Percentiles rank a stretch among this genome's conserved stretches.
Conservation (phyloP, 2,329 filamentous ascomycete species). For the Pseudofabraea citricarpa region DNA sequence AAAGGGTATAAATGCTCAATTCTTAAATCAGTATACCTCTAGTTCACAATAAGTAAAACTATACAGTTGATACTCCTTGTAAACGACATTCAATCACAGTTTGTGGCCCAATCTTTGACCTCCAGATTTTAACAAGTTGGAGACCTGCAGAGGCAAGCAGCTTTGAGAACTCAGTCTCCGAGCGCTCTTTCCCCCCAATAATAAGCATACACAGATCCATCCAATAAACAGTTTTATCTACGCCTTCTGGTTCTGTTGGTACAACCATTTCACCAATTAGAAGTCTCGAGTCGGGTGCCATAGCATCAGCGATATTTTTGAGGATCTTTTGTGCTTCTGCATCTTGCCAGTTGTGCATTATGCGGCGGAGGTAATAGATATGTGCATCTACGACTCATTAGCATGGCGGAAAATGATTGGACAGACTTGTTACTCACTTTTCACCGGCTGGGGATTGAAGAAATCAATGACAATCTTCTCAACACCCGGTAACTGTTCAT, state of each 20-base stretch:
- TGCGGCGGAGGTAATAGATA: conserved; percentile 21
- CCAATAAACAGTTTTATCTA: conserved; percentile 8
- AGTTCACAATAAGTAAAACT: too few relatives aligned
- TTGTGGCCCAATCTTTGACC: conserved; percentile 2
- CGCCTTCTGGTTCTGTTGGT: conserved; percentile 4
- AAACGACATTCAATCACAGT: conserved; percentile 11
- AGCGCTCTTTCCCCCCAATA: conserved; percentile 13
- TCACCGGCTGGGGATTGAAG: conserved; percentile 6
- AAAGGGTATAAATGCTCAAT: too few relatives aligned
- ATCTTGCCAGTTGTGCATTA: conserved; percentile 20
- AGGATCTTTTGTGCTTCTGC: conserved; percentile 11
- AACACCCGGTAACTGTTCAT: conserved; percentile 2
- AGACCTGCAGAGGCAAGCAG: conserved; percentile 12
- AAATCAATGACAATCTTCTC: conserved; percentile 9
- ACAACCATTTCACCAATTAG: conserved; percentile 16
- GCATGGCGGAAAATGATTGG: background rate
- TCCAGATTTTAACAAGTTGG: conserved; percentile 11
- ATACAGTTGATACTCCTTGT: conserved; percentile 3
- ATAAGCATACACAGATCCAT: conserved; percentile 15
- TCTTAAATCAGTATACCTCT: too few relatives aligned
- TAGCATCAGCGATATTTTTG: conserved; percentile 15
- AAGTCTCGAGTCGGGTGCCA: conserved; percentile 9
- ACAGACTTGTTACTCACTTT: conserved; percentile 9
- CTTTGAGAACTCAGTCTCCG: conserved; percentile 5
- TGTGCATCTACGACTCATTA: conserved; percentile 13